Conservation (phyloP, 2,329 filamentous ascomycete genomes). For the Xylariaceae sp. region DNA sequence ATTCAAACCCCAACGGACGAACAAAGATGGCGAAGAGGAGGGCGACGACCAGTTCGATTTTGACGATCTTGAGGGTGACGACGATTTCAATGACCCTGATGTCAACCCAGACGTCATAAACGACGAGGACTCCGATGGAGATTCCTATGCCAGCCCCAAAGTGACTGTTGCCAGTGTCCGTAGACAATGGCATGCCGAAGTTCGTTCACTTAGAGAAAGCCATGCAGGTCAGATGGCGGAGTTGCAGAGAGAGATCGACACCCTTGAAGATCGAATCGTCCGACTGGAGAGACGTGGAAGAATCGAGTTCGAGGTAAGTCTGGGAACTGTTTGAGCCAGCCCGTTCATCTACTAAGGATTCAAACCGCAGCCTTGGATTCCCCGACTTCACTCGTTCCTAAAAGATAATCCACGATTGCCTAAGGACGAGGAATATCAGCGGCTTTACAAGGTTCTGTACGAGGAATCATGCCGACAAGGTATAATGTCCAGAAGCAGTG, state of each 20-base stretch:
- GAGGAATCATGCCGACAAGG: conserved; percentile 33
- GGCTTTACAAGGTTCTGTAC: conserved; percentile 22
- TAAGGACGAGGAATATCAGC: no score
- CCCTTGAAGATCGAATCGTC: not conserved
- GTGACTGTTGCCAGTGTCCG: no score
- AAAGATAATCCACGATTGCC: not conserved
- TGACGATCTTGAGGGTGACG: no score
- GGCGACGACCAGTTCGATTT: no score
- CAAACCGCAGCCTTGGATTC: conserved; percentile 7
- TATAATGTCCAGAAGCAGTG: conserved; percentile 27
- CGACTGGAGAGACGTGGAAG: not conserved
- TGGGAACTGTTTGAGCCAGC: not conserved
- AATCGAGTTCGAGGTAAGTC: conserved; percentile 3
- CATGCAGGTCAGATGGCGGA: not conserved
- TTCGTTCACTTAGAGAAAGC: not conserved
- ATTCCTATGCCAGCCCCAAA: no score
- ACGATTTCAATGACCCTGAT: no score
- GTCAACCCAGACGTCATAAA: no score
- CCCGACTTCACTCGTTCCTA: not conserved
- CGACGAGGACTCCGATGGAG: no score
- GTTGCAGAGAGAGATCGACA: not conserved
- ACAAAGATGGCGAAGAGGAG: no score
- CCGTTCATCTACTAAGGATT: not conserved
- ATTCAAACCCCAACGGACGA: no score
- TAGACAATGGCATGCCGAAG: not conserved